These are phyloP conservation scores for Aquilaria agallochum DNA, from an alignment of 441 rosid genomes.

Conservation along the genomic window DNA sequence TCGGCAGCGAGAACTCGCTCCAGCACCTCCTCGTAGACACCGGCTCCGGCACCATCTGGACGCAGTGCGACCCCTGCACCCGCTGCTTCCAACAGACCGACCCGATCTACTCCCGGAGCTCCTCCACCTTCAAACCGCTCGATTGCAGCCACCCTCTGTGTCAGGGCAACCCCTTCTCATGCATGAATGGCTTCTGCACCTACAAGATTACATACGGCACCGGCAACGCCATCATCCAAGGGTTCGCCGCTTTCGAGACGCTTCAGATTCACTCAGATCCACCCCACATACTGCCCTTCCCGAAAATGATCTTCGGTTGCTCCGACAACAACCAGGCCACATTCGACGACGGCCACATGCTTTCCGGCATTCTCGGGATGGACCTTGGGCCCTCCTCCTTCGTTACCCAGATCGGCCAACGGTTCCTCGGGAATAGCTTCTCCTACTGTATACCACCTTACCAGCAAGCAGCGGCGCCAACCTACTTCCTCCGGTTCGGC, in stretches of 20 bases:
- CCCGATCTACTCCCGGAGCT: constrained; percentile 9
- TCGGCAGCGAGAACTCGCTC: background rate
- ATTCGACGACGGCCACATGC: background rate
- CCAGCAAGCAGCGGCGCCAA: background rate
- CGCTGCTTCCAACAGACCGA: background rate
- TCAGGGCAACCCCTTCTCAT: background rate
- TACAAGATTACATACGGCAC: background rate
- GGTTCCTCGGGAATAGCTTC: background rate
- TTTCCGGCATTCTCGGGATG: constrained; percentile 11
- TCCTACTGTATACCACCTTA: constrained; percentile 14
- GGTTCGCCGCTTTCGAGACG: constrained; percentile 6
- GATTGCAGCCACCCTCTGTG: constrained; percentile 4
- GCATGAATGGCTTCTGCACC: background rate
- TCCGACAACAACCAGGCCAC: background rate
- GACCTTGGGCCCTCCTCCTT: background rate
- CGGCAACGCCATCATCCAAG: background rate
- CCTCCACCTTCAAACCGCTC: constrained; percentile 7
- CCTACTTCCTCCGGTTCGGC: constrained; percentile 2
- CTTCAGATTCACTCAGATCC: background rate
- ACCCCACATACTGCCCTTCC: background rate
- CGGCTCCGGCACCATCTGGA: constrained; percentile 10
- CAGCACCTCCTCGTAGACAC: constrained; percentile 4
- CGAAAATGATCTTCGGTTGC: constrained; percentile 2
- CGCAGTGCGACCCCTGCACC: constrained; percentile 10
- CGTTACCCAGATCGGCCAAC: background rate